phyloP scores from a whole-genome alignment of 208 protist genomes.

The Vickermania spadyakhi region DNA sequence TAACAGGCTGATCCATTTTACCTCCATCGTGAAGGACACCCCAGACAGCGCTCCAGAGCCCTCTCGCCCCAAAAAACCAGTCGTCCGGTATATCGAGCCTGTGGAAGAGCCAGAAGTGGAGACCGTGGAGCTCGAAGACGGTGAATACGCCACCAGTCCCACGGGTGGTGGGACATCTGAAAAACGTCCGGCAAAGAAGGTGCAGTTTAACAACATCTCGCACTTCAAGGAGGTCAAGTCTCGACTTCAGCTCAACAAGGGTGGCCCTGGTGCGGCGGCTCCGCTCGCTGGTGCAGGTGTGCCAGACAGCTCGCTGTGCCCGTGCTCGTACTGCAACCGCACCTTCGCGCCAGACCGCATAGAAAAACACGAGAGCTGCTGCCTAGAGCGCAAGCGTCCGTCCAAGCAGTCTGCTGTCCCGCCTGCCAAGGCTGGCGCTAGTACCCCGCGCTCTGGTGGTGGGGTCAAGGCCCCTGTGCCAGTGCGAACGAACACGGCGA shows the following conservation, averaged over 20 bases:
- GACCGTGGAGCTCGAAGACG: slow-evolving; percentile 9
- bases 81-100: background rate
- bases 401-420: too few relatives aligned
- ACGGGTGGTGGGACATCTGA: too few relatives aligned
- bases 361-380: slow-evolving; percentile 75
- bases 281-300: background rate
- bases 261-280: background rate
- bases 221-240: slow-evolving; percentile 30
- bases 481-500: slow-evolving; percentile 5
- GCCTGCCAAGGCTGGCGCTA: slow-evolving; percentile 1
- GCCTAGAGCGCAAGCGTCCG: slow-evolving; percentile 54
- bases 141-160: slow-evolving; percentile 9
- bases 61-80: background rate
- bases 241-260: slow-evolving; percentile 10
- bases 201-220: slow-evolving; percentile 31
- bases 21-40: background rate
- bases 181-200: slow-evolving; percentile 6
- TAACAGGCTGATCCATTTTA: background rate
- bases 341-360: slow-evolving; percentile 69
- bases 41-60: background rate
- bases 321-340: slow-evolving; percentile 61
- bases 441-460: background rate
- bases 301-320: slow-evolving; percentile 10
- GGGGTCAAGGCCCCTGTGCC: background rate
- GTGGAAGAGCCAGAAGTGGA: background rate